These are phyloP conservation scores for Poterioochromonas sp. DNA, from an alignment of 352 stramenopile species.

Conservation along the genomic window DNA sequence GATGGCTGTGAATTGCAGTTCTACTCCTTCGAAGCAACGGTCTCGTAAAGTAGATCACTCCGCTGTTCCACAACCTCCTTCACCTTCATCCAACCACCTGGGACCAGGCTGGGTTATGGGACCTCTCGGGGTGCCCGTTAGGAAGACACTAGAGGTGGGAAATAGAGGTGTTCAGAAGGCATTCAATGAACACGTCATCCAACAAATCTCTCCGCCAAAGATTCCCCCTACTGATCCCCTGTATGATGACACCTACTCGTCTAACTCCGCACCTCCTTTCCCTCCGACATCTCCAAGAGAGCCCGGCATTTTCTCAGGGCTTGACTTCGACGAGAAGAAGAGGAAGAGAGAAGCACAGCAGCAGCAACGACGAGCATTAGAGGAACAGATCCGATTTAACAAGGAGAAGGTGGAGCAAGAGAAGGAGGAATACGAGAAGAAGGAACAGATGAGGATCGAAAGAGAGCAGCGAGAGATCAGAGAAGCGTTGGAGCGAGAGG, in stretches of 20 bases:
- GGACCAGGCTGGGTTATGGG: conserved; percentile 4
- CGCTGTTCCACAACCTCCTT: no score
- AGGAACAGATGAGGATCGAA: background rate
- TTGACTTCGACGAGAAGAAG: background rate
- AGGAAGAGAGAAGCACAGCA: background rate
- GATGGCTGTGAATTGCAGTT: no score
- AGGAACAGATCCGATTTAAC: background rate
- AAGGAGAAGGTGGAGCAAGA: background rate
- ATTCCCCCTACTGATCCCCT: background rate
- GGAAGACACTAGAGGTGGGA: background rate
- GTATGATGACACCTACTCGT: background rate
- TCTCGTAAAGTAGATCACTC: no score
- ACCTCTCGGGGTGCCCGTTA: background rate
- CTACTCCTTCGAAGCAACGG: no score
- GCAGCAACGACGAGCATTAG: background rate
- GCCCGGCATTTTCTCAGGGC: background rate
- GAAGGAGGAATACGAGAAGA: background rate
- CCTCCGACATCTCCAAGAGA: background rate
- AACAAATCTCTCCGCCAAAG: background rate
- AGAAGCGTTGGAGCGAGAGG: no score
- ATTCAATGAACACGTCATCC: background rate
- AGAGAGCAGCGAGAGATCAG: no score
- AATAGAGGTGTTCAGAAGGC: conserved; percentile 3
- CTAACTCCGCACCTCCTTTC: background rate
- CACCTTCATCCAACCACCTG: no score